Conservation (phyloP, 192 early-diverging fungal genomes). For the Glomus cerebriforme region DNA sequence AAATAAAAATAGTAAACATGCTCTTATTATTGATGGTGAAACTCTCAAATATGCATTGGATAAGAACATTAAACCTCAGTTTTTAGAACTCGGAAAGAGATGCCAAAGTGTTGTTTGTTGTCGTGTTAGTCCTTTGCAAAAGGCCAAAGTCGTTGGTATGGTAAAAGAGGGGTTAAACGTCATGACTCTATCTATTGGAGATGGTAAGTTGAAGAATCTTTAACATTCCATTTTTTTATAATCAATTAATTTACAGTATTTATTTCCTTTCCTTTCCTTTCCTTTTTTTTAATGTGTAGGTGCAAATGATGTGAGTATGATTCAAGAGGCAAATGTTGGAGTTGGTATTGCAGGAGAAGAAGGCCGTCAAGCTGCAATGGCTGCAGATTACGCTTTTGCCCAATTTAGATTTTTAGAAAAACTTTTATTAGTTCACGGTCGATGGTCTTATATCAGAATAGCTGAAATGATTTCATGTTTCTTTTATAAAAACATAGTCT, state of each 20-base stretch:
- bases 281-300: slow-evolving; percentile 39
- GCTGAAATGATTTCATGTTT: slow-evolving; percentile 89
- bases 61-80: slow-evolving; percentile 51
- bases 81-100: slow-evolving; percentile 74
- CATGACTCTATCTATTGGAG: slow-evolving; percentile 92
- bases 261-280: neutral
- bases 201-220: slow-evolving; percentile 46
- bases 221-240: no score
- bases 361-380: slow-evolving; percentile 92
- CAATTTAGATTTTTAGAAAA: slow-evolving; percentile 87
- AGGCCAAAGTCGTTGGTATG: slow-evolving; percentile 90
- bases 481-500: slow-evolving; percentile 96
- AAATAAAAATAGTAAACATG: slow-evolving; percentile 50
- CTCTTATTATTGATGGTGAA: slow-evolving; percentile 90
- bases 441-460: slow-evolving; percentile 87
- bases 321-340: slow-evolving; percentile 95
- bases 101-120: slow-evolving; percentile 93
- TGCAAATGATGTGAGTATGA: slow-evolving; percentile 98
- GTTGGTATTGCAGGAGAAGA: slow-evolving; percentile 94
- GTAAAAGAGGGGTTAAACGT: slow-evolving; percentile 82
- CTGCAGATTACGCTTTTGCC: slow-evolving; percentile 88
- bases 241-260: neutral
- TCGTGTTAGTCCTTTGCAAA: slow-evolving; percentile 94
- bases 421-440: slow-evolving; percentile 89
- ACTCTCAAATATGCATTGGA: slow-evolving; percentile 81